Conservation (phyloP, 2,329 filamentous ascomycete genomes). For the Myriangium duriaei region DNA sequence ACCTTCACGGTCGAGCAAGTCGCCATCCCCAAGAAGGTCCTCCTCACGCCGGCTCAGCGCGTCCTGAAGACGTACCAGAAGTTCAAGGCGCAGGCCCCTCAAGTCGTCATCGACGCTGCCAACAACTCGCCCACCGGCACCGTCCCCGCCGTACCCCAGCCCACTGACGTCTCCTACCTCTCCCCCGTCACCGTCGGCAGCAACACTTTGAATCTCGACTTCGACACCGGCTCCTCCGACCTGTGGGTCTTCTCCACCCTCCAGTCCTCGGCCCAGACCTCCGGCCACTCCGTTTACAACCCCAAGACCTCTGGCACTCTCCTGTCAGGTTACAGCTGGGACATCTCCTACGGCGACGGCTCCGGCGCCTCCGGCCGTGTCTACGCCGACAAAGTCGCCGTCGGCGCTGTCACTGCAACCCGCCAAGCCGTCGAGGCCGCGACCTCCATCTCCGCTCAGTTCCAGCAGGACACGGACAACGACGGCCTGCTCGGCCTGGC, state of each 20-base stretch:
- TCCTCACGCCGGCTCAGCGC: conserved; percentile 12
- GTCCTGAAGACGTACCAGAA: conserved; percentile 17
- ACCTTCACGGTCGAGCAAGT: conserved; percentile 21
- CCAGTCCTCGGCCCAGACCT: conserved; percentile 36
- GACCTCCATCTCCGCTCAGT: conserved; percentile 41
- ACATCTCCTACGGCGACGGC: conserved; percentile 54
- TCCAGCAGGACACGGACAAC: conserved; percentile 38
- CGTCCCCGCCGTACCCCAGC: conserved; percentile 27
- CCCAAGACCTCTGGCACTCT: conserved; percentile 36
- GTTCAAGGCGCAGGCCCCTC: conserved; percentile 4
- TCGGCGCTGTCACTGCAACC: conserved; percentile 47
- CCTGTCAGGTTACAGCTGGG: conserved; percentile 41
- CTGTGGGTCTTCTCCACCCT: conserved; percentile 56
- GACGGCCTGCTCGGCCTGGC: conserved; percentile 50
- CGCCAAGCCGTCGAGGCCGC: conserved; percentile 55
- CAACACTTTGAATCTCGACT: conserved; percentile 51
- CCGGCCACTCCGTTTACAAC: conserved; percentile 47
- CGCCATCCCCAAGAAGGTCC: conserved; percentile 12
- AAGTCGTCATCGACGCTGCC: conserved; percentile 17
- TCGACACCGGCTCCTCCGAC: conserved; percentile 48
- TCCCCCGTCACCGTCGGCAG: conserved; percentile 50
- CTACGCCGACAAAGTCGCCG: conserved; percentile 50
- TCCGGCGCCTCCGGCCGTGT: conserved; percentile 51
- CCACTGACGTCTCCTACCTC: conserved; percentile 21
- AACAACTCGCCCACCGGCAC: conserved; percentile 25